These are phyloP conservation scores for Kuraishia ogatae DNA, from an alignment of 805 yeast genomes.

Conservation along the genomic window DNA sequence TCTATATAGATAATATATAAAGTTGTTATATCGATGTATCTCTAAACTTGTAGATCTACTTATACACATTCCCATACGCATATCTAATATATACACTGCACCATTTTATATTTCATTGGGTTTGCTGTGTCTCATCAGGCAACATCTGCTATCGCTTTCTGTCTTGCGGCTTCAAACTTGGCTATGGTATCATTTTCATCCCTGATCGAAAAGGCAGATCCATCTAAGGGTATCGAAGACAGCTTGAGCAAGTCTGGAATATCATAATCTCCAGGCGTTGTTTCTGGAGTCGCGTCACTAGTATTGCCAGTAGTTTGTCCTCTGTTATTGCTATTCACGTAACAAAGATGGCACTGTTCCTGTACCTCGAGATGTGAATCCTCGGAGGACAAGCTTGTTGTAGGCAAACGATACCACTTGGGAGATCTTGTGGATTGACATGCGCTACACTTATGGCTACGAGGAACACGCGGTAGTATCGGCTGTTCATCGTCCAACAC, in stretches of 20 bases:
- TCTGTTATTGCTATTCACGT: too few relatives aligned
- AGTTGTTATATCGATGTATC: too few relatives aligned
- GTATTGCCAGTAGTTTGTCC: too few relatives aligned
- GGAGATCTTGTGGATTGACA: neutral
- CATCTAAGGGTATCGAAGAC: conserved; percentile 8
- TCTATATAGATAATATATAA: too few relatives aligned
- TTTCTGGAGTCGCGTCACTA: too few relatives aligned
- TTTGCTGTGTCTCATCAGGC: too few relatives aligned
- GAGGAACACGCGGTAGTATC: neutral
- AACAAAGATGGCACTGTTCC: conserved; percentile 1
- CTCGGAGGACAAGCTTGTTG: too few relatives aligned
- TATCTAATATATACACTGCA: too few relatives aligned
- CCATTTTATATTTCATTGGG: too few relatives aligned
- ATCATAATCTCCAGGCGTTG: conserved; percentile 6
- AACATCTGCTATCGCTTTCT: neutral
- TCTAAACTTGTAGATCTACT: too few relatives aligned
- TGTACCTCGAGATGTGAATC: too few relatives aligned
- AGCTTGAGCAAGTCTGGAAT: conserved; percentile 15
- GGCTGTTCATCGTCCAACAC: neutral
- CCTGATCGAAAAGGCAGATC: conserved; percentile 13
- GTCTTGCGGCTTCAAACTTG: neutral
- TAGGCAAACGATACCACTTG: neutral
- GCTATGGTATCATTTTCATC: conserved; percentile 6
- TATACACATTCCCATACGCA: too few relatives aligned
- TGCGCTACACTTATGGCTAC: neutral